Evolutionary conservation across 2,329 filamentous ascomycete genomes (phyloP).

Genomic region (Trichophyton equinum): DNA sequence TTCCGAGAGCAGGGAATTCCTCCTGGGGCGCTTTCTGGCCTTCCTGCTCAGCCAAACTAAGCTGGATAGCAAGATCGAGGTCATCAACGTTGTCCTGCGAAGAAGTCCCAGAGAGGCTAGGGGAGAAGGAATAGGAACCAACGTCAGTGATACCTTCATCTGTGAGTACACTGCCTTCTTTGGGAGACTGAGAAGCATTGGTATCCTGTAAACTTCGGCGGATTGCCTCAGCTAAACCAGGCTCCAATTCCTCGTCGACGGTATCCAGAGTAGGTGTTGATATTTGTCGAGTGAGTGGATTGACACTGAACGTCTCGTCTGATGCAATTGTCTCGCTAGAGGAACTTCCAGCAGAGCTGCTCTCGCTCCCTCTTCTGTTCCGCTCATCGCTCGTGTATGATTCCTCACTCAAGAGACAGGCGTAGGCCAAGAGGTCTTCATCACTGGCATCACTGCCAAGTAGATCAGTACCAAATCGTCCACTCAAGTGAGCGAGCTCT

Average conservation of each 20-base stretch:
- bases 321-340: slow-evolving; percentile 25
- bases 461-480: slow-evolving; percentile 73
- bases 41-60: slow-evolving; percentile 49
- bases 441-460: slow-evolving; percentile 44
- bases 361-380: slow-evolving; percentile 33
- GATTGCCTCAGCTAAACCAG: slow-evolving; percentile 52
- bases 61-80: slow-evolving; percentile 48
- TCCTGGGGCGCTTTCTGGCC: slow-evolving; percentile 12
- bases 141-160: neutral
- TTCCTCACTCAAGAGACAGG: slow-evolving; percentile 50
- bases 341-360: slow-evolving; percentile 29
- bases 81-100: slow-evolving; percentile 42
- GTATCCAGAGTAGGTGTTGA: slow-evolving; percentile 28
- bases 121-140: neutral
- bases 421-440: slow-evolving; percentile 52
- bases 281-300: neutral
- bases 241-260: slow-evolving; percentile 40
- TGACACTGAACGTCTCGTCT: neutral
- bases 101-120: slow-evolving; percentile 13
- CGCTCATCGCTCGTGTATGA: slow-evolving; percentile 38
- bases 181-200: slow-evolving; percentile 24
- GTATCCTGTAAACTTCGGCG: slow-evolving; percentile 38
- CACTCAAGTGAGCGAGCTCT: slow-evolving; percentile 57
- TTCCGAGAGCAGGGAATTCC: slow-evolving; percentile 23
- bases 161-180: slow-evolving; percentile 20